phyloP scores from a whole-genome alignment of 495 filamentous ascomycete genomes.

The Collariella sp. region DNA sequence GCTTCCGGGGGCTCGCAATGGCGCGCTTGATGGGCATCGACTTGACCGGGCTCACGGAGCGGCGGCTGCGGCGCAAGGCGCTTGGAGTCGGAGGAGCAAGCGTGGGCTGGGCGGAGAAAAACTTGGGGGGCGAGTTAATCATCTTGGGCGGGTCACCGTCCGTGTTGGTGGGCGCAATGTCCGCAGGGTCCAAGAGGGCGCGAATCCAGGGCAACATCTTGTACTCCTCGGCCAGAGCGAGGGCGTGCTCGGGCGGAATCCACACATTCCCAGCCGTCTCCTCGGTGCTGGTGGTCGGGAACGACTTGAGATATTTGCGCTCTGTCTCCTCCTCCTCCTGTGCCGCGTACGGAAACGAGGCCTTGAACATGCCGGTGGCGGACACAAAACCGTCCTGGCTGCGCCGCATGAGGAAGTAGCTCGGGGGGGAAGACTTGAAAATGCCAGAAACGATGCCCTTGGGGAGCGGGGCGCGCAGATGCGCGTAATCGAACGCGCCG shows the following conservation, averaged over 20 bases:
- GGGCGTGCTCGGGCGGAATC: slow-evolving; percentile 72
- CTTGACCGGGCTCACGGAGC: slow-evolving; percentile 48
- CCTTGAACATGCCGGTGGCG: slow-evolving; percentile 99
- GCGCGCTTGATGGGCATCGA: slow-evolving; percentile 40
- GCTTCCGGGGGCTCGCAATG: slow-evolving; percentile 59
- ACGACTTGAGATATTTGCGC: slow-evolving; percentile 74
- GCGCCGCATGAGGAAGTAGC: slow-evolving; percentile 95
- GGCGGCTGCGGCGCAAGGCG: slow-evolving; percentile 39
- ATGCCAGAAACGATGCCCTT: slow-evolving; percentile 85
- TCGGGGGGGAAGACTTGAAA: slow-evolving; percentile 75
- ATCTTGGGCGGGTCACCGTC: slow-evolving; percentile 50
- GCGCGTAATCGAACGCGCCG: slow-evolving; percentile 89
- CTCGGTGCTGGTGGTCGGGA: slow-evolving; percentile 69
- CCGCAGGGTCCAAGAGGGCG: slow-evolving; percentile 74
- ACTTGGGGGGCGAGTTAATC: slow-evolving; percentile 64
- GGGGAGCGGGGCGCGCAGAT: slow-evolving; percentile 83
- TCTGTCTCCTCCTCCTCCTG: slow-evolving; percentile 76
- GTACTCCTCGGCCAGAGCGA: slow-evolving; percentile 74
- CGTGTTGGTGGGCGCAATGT: slow-evolving; percentile 42
- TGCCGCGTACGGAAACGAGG: slow-evolving; percentile 89
- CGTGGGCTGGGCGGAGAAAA: slow-evolving; percentile 30
- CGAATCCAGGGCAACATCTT: slow-evolving; percentile 76
- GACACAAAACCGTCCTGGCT: slow-evolving; percentile 91
- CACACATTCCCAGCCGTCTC: slow-evolving; percentile 96
- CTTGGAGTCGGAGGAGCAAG: slow-evolving; percentile 39